These are phyloP conservation scores for Lasiodiplodia theobromae DNA, from an alignment of 2,329 filamentous ascomycete species.

Conservation along the genomic window DNA sequence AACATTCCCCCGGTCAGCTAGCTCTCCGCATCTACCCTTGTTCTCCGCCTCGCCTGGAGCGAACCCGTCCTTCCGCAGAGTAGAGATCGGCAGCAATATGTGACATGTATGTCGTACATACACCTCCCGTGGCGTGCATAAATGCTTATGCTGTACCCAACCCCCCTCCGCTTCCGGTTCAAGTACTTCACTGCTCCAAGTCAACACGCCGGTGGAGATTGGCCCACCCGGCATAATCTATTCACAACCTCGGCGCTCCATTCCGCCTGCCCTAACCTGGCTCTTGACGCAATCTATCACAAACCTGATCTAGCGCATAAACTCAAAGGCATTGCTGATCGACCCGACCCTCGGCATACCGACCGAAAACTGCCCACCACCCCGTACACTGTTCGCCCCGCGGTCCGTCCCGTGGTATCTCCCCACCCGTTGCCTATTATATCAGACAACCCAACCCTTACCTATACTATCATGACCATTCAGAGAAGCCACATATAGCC, in stretches of 20 bases:
- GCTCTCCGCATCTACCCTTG: background rate
- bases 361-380: background rate
- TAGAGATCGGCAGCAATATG: background rate
- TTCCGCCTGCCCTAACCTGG: background rate
- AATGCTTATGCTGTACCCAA: background rate
- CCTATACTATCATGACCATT: background rate
- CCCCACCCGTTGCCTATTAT: background rate
- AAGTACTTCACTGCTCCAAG: no score
- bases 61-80: background rate
- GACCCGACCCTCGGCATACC: background rate
- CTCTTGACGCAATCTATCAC: background rate
- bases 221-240: background rate
- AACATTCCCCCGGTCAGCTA: background rate
- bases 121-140: constrained; percentile 19
- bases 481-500: background rate
- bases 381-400: background rate
- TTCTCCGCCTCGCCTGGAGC: background rate
- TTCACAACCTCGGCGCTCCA: background rate
- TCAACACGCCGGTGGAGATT: background rate
- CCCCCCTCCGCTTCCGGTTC: background rate
- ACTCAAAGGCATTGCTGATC: background rate
- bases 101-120: background rate
- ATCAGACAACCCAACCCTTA: background rate
- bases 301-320: background rate
- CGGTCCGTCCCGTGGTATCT: background rate